phyloP scores from a whole-genome alignment of 2,329 filamentous ascomycete species.

The Phialocephala sp. region DNA sequence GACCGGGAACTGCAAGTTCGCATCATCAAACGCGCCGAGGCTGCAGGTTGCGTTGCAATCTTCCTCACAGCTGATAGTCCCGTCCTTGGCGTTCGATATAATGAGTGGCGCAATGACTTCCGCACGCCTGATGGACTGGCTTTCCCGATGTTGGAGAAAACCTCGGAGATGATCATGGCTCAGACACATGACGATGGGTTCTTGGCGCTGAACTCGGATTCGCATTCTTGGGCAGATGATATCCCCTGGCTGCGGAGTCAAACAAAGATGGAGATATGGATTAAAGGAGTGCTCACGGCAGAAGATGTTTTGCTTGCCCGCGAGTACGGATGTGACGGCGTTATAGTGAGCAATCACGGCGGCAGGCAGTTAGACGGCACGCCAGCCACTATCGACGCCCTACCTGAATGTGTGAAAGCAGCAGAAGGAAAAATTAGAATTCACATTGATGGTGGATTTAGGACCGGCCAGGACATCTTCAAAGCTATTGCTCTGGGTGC shows the following conservation, averaged over 20 bases:
- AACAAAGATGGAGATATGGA: slow-evolving; percentile 56
- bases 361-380: slow-evolving; percentile 64
- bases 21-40: slow-evolving; percentile 33
- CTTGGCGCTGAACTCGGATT: slow-evolving; percentile 37
- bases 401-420: slow-evolving; percentile 38
- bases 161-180: slow-evolving; percentile 23
- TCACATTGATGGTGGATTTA: slow-evolving; percentile 61
- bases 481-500: slow-evolving; percentile 68
- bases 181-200: slow-evolving; percentile 38
- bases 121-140: slow-evolving; percentile 46
- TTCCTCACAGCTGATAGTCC: slow-evolving; percentile 38
- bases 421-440: slow-evolving; percentile 43
- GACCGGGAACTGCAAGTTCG: slow-evolving; percentile 47
- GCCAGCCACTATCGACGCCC: slow-evolving; percentile 35
- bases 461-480: slow-evolving; percentile 61
- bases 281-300: slow-evolving; percentile 55
- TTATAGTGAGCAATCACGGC: slow-evolving; percentile 63
- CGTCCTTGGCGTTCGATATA: slow-evolving; percentile 27
- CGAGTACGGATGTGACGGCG: slow-evolving; percentile 61
- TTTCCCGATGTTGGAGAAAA: slow-evolving; percentile 33
- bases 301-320: slow-evolving; percentile 67
- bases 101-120: slow-evolving; percentile 48
- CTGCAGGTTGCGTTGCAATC: slow-evolving; percentile 35
- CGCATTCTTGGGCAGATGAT: slow-evolving; percentile 53
- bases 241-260: slow-evolving; percentile 56